Conservation (phyloP, 345 rosid genomes). For the Psidium friedrichsthalianum region DNA sequence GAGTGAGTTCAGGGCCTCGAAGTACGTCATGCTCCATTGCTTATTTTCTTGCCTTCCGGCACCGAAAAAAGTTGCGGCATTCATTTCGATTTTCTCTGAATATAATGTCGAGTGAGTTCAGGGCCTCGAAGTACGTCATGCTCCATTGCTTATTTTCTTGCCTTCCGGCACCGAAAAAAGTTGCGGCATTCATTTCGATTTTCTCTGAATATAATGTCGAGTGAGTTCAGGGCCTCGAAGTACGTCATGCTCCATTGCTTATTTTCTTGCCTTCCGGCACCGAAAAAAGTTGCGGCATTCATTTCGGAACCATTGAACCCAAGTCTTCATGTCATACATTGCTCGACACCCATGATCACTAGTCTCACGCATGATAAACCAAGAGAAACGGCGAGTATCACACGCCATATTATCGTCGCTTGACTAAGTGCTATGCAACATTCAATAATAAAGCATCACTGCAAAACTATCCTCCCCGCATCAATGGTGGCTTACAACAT, state of each 20-base stretch:
- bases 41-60: neutral
- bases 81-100: neutral
- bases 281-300: neutral
- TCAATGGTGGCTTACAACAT: neutral
- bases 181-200: neutral
- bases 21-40: neutral
- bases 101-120: neutral
- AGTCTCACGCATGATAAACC: neutral
- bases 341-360: neutral
- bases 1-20: neutral
- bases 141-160: neutral
- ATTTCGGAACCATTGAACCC: rapidly evolving
- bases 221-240: neutral
- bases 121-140: neutral
- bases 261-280: neutral
- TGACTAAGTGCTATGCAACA: neutral
- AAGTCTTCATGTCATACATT: neutral
- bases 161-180: neutral
- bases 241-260: neutral
- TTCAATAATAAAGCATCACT: neutral
- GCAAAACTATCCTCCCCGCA: too few relatives aligned
- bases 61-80: neutral
- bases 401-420: neutral
- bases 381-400: neutral
- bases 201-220: neutral